Evolutionary conservation across 169 alveolate genomes (phyloP).

Genomic region (Plasmodium fragile): DNA sequence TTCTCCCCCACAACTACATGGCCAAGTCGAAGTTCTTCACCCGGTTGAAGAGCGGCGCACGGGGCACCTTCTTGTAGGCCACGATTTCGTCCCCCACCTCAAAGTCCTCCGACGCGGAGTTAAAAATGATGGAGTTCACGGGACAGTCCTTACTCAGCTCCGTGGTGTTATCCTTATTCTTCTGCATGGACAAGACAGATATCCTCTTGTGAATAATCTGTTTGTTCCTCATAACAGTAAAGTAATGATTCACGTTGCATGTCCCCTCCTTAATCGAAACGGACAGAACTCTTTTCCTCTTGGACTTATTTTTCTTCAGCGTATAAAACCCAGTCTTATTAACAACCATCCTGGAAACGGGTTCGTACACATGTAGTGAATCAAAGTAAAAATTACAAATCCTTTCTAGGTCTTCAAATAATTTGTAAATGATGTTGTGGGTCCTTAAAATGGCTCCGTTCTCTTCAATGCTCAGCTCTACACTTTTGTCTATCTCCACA

Average conservation of each 20-base stretch:
- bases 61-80: conserved; percentile 33
- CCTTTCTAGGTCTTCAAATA: conserved; percentile 88
- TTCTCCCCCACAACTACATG: neutral
- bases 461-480: conserved; percentile 47
- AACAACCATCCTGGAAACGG: conserved; percentile 80
- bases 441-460: conserved; percentile 79
- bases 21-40: conserved; percentile 33
- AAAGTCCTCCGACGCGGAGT: conserved; percentile 38
- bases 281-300: conserved; percentile 80
- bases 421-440: conserved; percentile 91
- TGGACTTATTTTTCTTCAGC: conserved; percentile 78
- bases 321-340: conserved; percentile 80
- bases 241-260: conserved; percentile 44
- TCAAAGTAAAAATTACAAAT: conserved; percentile 79
- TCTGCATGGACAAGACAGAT: conserved; percentile 82
- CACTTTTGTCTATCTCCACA: conserved; percentile 81
- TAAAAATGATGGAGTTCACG: conserved; percentile 54
- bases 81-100: conserved; percentile 62
- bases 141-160: conserved; percentile 75
- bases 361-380: conserved; percentile 76
- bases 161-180: conserved; percentile 77
- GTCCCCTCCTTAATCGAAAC: conserved; percentile 82
- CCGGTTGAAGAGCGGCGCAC: conserved; percentile 61
- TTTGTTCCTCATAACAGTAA: conserved; percentile 75
- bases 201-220: conserved; percentile 71